A percentile compares a stretch with the other conserved stretches of the same genome.
These are phyloP conservation scores for Asterophora parasitica DNA, from an alignment of 768 basidiomycete genomes.

Conservation along the genomic window DNA sequence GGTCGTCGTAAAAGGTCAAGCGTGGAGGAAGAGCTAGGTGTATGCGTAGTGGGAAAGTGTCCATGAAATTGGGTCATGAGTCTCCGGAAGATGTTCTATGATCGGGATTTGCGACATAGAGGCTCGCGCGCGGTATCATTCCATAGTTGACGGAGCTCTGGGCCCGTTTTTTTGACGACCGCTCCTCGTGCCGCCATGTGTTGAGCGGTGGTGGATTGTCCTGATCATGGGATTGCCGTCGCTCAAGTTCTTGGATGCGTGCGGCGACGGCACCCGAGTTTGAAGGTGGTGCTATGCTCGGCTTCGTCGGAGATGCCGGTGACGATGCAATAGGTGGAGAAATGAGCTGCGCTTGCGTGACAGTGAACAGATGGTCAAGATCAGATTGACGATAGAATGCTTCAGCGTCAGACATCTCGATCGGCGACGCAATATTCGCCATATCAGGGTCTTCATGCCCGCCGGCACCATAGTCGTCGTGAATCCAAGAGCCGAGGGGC, in stretches of 20 bases:
- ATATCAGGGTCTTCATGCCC: constrained; percentile 7
- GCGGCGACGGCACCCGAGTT: constrained; percentile 37
- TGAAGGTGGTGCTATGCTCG: constrained; percentile 16
- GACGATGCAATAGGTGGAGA: background rate
- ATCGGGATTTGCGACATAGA: constrained; percentile 77
- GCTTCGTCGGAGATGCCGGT: constrained; percentile 11
- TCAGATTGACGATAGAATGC: constrained; percentile 6
- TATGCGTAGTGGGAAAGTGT: background rate
- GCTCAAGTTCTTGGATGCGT: constrained; percentile 55
- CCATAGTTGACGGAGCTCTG: constrained; percentile 50
- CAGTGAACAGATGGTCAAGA: background rate
- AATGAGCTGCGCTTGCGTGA: background rate
- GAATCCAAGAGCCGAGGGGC: constrained; percentile 3
- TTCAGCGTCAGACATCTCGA: constrained; percentile 22
- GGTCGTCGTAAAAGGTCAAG: constrained; percentile 3
- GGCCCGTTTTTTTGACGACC: constrained; percentile 32
- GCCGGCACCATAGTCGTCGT: constrained; percentile 14
- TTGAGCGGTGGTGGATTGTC: constrained; percentile 31
- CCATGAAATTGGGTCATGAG: constrained; percentile 11
- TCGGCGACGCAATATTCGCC: constrained; percentile 27
- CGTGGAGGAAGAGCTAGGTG: constrained; percentile 1
- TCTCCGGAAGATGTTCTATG: constrained; percentile 21
- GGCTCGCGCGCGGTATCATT: constrained; percentile 53
- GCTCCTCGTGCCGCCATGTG: constrained; percentile 39
- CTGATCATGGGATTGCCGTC: constrained; percentile 48